Percentiles rank a stretch among this genome's conserved stretches.
Conservation (phyloP, 768 basidiomycete genomes). For the Amanita subjunquillea region DNA sequence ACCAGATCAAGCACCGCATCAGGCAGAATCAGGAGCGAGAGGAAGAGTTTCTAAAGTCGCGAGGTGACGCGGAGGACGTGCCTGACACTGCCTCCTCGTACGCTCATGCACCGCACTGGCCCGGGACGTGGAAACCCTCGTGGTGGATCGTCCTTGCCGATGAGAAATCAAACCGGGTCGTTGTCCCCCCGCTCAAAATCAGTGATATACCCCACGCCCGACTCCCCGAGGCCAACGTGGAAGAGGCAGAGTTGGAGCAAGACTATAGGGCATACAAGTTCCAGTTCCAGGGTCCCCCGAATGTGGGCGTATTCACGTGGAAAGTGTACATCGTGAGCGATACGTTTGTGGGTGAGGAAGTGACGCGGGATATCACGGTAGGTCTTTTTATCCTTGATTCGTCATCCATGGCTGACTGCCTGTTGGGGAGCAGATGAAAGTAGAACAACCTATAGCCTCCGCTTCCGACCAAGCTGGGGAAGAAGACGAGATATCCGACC, state of each 20-base stretch:
- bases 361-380: conserved; percentile 60
- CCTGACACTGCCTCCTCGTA: conserved; percentile 24
- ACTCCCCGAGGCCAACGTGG: conserved; percentile 16
- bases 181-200: conserved; percentile 80
- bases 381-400: conserved; percentile 17
- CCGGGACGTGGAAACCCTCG: conserved; percentile 75
- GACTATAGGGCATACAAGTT: conserved; percentile 81
- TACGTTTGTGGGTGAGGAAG: conserved; percentile 80
- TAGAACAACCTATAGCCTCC: conserved; percentile 58
- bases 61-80: conserved; percentile 51
- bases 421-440: conserved; percentile 50
- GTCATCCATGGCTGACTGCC: not conserved
- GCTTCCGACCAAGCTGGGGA: conserved; percentile 38
- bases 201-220: conserved; percentile 65
- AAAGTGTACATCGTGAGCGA: conserved; percentile 81
- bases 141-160: conserved; percentile 93
- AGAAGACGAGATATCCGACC: conserved; percentile 96
- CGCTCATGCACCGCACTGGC: conserved; percentile 94
- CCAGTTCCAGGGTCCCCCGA: conserved; percentile 91
- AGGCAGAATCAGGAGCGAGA: conserved; percentile 52
- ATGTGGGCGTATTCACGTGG: conserved; percentile 80
- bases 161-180: conserved; percentile 72
- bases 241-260: conserved; percentile 19
- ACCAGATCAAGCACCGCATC: conserved; percentile 36
- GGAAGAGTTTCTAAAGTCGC: conserved; percentile 55